Base-by-base conservation (phyloP, 2,329 filamentous ascomycete species). In the Pleochaeta shiraiana region DNA sequence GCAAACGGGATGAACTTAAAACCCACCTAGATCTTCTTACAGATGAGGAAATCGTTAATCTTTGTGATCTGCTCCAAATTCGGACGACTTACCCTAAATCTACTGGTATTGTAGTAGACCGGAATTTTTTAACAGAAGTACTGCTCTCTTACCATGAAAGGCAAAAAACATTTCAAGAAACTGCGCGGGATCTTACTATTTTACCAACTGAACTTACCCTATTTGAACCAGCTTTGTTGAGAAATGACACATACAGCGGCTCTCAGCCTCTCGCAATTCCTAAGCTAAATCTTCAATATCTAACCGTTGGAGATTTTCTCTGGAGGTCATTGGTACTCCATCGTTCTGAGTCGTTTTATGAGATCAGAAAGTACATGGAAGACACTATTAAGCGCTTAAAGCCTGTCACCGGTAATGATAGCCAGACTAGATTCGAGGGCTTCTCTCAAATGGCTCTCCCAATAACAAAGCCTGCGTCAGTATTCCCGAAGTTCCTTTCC, bases 251-350 rank as follows among this genome's bases (percentile, higher is more conserved):
- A 7, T 97, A 96, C 70, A 86, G 95, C 73, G 91, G 91, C 30
- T 90, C 89, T 28, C 83, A 83, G 60, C 91, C 93, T 4, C 79
- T 98, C 65, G 89, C 93, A 2, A 83, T 98, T 53, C 93, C 93
- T 2, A 98, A 98, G 73, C 76, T 97, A 57, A 98, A 96, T 70
- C 77, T 98, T 31, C 93, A 98, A 72, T 98, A 98, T 74, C 79
- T 98, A 16, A 95, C 91, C 2, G 83, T 95, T 63, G 90, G 90
- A 2, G 93, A 98, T 74, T 98, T 98, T 70, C 76, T 98, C n/a
- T 98, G 91, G 90, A 83, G 95, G 67, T 90, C 92, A 0, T 86
- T 97, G 70, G 80, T 95, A 16, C 78, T 98, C 9, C 93, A 95
- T 73, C 84, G 92, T 47, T 88, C 86, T 65, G 93, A 98, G 74